A percentile compares a stretch with the other conserved stretches of the same genome.
phyloP scores from a whole-genome alignment of 2,329 filamentous ascomycete species.

The Trichophyton equinum region DNA sequence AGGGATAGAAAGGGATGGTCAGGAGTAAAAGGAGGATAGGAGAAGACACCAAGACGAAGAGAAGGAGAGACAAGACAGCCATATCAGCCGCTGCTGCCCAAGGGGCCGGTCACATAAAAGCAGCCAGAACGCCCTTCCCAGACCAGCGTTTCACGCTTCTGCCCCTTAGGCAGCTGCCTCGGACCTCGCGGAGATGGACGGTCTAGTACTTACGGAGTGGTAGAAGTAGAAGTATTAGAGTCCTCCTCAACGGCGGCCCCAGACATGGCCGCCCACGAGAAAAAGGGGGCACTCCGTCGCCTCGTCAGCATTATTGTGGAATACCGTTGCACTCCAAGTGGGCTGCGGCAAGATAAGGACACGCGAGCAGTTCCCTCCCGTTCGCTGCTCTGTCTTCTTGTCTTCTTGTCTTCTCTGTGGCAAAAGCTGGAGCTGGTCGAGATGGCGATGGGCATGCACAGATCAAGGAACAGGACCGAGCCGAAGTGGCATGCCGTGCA shows the following conservation, averaged over 20 bases:
- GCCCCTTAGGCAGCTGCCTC: neutral
- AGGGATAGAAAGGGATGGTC: too few species aligned
- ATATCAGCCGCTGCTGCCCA: neutral
- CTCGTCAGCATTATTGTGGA: neutral
- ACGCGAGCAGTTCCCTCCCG: neutral
- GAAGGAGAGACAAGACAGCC: too few species aligned
- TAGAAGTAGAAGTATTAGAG: too few species aligned
- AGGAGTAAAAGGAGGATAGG: too few species aligned
- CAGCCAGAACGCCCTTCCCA: neutral
- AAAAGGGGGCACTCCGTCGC: neutral
- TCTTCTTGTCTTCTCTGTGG: neutral
- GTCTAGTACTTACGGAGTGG: too few species aligned
- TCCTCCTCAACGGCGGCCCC: neutral
- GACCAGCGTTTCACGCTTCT: slow-evolving; percentile 1
- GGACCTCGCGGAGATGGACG: too few species aligned
- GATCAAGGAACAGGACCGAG: too few species aligned
- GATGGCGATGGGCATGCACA: neutral
- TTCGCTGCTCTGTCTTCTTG: neutral
- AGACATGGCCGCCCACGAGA: neutral
- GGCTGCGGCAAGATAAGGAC: neutral
- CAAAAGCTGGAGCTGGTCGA: too few species aligned
- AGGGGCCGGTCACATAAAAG: neutral
- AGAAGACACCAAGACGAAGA: too few species aligned
- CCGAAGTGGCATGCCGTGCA: too few species aligned
- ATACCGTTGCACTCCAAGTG: neutral